Conservation (phyloP, 768 basidiomycete genomes). For the Paxillus involutus region DNA sequence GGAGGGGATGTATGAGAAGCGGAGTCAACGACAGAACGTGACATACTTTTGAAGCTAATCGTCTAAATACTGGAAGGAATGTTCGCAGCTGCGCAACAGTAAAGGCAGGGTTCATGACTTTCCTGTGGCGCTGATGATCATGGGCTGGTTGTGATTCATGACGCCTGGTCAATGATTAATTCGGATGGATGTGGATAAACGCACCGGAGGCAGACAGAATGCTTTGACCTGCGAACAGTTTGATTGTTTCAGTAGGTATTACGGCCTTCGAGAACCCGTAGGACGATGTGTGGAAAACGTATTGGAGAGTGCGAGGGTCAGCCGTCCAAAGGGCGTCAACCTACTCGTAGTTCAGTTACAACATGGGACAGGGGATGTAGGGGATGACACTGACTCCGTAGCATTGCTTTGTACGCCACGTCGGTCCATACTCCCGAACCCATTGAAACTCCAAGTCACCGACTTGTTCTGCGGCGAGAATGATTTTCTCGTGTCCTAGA, state of each 20-base stretch:
- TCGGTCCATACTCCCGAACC: slow-evolving; percentile 26
- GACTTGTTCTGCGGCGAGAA: slow-evolving; percentile 23
- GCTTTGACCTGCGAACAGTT: slow-evolving; percentile 23
- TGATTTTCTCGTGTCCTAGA: slow-evolving; percentile 23
- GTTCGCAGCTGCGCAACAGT: slow-evolving; percentile 21
- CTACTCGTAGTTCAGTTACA: slow-evolving; percentile 5
- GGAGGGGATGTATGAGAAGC: background rate
- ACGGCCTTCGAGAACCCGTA: slow-evolving; percentile 27
- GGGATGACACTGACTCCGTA: slow-evolving; percentile 7
- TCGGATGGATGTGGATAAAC: background rate
- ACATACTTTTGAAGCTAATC: slow-evolving; percentile 14
- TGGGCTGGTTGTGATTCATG: slow-evolving; percentile 7
- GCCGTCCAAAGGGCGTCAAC: slow-evolving; percentile 28
- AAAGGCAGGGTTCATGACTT: slow-evolving; percentile 30
- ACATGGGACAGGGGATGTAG: background rate
- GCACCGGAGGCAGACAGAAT: slow-evolving; percentile 17
- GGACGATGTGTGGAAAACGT: slow-evolving; percentile 27
- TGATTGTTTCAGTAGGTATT: slow-evolving; percentile 2
- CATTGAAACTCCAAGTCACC: slow-evolving; percentile 31
- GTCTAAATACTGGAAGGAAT: slow-evolving; percentile 26
- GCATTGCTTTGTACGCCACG: slow-evolving; percentile 16
- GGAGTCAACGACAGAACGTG: background rate
- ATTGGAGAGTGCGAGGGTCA: slow-evolving; percentile 29
- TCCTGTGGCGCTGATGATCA: slow-evolving; percentile 29
- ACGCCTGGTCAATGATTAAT: background rate